These are phyloP conservation scores for Citrus mangshanensis DNA, from an alignment of 345 rosid genomes.

Conservation along the genomic window DNA sequence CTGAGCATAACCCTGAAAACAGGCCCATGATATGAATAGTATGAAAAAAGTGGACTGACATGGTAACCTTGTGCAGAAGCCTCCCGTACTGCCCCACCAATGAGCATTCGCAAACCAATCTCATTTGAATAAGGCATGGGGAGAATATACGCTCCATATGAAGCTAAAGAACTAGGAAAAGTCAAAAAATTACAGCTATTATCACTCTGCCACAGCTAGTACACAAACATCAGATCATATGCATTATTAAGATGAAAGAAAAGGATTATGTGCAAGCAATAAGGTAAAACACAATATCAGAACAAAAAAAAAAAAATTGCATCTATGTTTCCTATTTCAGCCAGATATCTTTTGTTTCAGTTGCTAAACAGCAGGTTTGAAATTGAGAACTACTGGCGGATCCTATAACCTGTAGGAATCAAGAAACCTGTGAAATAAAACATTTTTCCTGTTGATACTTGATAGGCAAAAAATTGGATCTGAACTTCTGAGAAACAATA, in stretches of 20 bases:
- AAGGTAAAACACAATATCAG: not conserved
- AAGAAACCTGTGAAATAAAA: not conserved
- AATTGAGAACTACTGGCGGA: not conserved
- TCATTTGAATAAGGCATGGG: slow-evolving; percentile 95
- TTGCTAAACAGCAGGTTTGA: not conserved
- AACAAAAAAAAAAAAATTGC: not conserved
- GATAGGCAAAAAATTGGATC: not conserved
- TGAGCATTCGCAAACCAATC: slow-evolving; percentile 80
- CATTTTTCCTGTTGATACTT: not conserved
- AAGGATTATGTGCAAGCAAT: not conserved
- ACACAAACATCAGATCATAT: not conserved
- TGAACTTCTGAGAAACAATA: not conserved
- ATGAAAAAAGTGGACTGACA: slow-evolving; percentile 74
- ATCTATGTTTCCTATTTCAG: not conserved
- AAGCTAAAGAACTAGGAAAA: slow-evolving; percentile 64
- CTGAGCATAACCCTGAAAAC: slow-evolving; percentile 70
- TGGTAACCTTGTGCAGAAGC: slow-evolving; percentile 79
- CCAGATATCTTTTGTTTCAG: not conserved
- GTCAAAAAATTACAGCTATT: not conserved
- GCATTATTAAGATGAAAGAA: not conserved
- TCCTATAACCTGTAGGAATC: not conserved
- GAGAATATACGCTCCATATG: slow-evolving; percentile 76
- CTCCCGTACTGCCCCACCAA: slow-evolving; percentile 90
- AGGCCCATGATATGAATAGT: slow-evolving; percentile 86
- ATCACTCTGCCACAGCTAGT: not conserved